Base-by-base conservation (phyloP, 2,329 filamentous ascomycete species). In the Xylaria sp. region DNA sequence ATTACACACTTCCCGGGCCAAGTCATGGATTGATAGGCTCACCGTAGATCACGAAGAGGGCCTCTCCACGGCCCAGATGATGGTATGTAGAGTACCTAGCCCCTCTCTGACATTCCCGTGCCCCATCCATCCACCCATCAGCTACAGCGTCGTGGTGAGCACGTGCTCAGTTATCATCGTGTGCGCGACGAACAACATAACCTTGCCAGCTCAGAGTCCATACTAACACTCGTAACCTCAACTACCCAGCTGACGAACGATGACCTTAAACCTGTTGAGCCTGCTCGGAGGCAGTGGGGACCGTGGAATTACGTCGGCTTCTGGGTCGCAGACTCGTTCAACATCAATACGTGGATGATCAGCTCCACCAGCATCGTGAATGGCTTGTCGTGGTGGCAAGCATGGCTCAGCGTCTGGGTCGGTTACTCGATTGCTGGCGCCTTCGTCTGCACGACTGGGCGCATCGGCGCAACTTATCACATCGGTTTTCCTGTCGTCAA, bases 261-360 rank as follows among this genome's bases (percentile, higher is more conserved):
- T 78, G 93, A 96, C 80, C 84, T 96, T 71, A 94, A 93, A 78
- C 84, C 89, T 75, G 93, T 98, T 60, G 93, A 97, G 78, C 89
- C 89, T 17, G 89, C 88, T 71, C 88, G 93, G 66, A 89, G 94
- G 63, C 88, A 93, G 86, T 98, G 94, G 94, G 89, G 90, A 19
- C 83, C 91, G 34, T 93, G 92, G 89, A 97, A 97, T 80, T 97
- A 94, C 78, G 91, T 97, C 48, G 92, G 89, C 14, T 96, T 96
- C 78, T 95, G 93, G 93, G 87, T 96, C 75, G 91, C 92, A 34
- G 92, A 95, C 80, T 92, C 89, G 0, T 93, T 94, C 82, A 95
- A 95, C 79, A 93, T 96, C 78, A 96, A 95, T 80, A 96, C 93
- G 1, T 97, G 93, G 94, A 97, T 97, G 93, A 96, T 97, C 70